Conservation (phyloP, 768 basidiomycete species). For the Mycena vitilis region DNA sequence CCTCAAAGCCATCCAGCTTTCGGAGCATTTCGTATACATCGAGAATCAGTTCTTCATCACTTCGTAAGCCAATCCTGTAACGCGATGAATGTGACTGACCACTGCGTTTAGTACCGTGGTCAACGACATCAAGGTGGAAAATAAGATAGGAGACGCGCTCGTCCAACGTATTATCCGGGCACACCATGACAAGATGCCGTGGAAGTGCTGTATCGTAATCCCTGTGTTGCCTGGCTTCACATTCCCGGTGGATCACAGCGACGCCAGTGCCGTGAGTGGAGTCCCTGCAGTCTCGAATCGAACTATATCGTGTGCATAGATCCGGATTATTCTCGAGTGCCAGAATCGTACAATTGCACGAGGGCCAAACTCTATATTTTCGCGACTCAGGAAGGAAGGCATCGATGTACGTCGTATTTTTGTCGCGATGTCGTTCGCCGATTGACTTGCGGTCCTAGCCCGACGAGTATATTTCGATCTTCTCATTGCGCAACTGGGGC, state of each 20-base stretch:
- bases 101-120: slow-evolving; percentile 72
- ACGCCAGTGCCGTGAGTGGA: slow-evolving; percentile 86
- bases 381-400: slow-evolving; percentile 83
- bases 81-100: slow-evolving; percentile 5
- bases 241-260: slow-evolving; percentile 91
- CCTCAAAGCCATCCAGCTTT: slow-evolving; percentile 90
- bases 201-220: slow-evolving; percentile 94
- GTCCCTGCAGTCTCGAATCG: slow-evolving; percentile 3
- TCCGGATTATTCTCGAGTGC: slow-evolving; percentile 95
- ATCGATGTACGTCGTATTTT: slow-evolving; percentile 76
- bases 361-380: slow-evolving; percentile 93
- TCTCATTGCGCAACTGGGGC: slow-evolving; percentile 93
- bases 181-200: slow-evolving; percentile 80
- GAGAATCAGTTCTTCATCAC: slow-evolving; percentile 96
- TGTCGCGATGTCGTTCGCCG: slow-evolving; percentile 8
- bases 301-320: slow-evolving; percentile 53
- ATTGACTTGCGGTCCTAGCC: slow-evolving; percentile 64
- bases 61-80: slow-evolving; percentile 64
- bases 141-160: slow-evolving; percentile 94
- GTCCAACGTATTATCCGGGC: slow-evolving; percentile 92
- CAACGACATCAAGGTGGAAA: slow-evolving; percentile 89
- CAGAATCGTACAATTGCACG: slow-evolving; percentile 91
- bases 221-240: slow-evolving; percentile 95
- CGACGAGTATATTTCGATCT: slow-evolving; percentile 90
- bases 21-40: slow-evolving; percentile 98